phyloP scores from a whole-genome alignment of 148 eudicot species.

The Gaultheria prostrata region DNA sequence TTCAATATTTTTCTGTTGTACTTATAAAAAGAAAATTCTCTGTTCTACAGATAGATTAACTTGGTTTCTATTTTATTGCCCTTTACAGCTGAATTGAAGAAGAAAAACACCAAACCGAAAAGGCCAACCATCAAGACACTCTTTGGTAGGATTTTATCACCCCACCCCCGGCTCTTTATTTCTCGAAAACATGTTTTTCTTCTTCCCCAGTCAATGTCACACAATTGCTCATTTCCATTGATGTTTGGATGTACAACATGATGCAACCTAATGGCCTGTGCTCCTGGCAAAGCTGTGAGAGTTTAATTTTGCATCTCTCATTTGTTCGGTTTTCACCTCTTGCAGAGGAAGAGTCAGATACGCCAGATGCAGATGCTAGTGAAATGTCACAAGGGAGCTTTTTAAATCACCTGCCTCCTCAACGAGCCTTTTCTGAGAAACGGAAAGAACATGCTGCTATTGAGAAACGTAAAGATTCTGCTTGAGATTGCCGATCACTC shows the following conservation, averaged over 20 bases:
- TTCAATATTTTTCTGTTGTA: neutral
- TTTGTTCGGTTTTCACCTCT: neutral
- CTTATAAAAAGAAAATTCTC: too few species aligned
- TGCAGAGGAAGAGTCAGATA: constrained; percentile 79
- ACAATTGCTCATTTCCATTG: neutral
- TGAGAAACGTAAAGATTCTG: constrained; percentile 35
- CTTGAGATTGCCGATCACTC: constrained; percentile 7
- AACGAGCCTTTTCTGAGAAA: constrained; percentile 42
- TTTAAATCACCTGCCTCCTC: constrained; percentile 51
- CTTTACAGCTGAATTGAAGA: constrained; percentile 91
- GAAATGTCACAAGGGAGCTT: constrained; percentile 52
- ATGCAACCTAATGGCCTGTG: neutral
- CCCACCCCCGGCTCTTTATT: neutral
- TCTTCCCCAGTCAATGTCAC: neutral
- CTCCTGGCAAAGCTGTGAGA: neutral
- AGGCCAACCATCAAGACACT: constrained; percentile 91
- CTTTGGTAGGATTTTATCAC: constrained; percentile 55
- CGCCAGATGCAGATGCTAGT: constrained; percentile 48
- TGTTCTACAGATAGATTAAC: neutral
- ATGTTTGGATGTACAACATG: neutral
- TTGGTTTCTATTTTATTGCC: neutral
- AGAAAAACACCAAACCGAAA: constrained; percentile 75
- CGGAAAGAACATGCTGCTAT: constrained; percentile 37
- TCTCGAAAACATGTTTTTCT: constrained; percentile 6
- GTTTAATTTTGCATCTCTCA: neutral